Conservation (phyloP, 768 basidiomycete species). For the Xerocomus spinulosus region DNA sequence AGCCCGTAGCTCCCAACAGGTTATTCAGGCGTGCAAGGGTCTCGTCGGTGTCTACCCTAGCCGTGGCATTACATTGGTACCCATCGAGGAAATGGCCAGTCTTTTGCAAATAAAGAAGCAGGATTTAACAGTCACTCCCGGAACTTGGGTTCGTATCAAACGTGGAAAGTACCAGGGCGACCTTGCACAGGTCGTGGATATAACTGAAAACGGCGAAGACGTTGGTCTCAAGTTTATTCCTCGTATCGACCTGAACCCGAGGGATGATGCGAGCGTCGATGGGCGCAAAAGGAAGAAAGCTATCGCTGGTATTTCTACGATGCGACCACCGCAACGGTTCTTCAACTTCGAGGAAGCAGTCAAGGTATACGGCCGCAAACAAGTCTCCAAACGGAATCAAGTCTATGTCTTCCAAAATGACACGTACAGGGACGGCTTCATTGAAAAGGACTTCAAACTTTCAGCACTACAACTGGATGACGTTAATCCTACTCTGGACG, state of each 20-base stretch:
- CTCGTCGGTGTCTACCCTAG: slow-evolving; percentile 89
- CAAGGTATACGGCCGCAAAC: slow-evolving; percentile 77
- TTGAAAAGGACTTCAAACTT: slow-evolving; percentile 92
- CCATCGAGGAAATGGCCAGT: slow-evolving; percentile 97
- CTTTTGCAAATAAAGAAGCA: slow-evolving; percentile 95
- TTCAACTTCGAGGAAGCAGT: slow-evolving; percentile 93
- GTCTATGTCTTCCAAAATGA: slow-evolving; percentile 88
- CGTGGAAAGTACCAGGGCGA: slow-evolving; percentile 94
- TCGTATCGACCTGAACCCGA: slow-evolving; percentile 94
- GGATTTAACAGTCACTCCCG: slow-evolving; percentile 75
- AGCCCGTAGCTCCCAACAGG: slow-evolving; percentile 82
- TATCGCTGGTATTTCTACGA: slow-evolving; percentile 42
- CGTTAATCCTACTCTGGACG: slow-evolving; percentile 93
- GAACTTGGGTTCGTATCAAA: slow-evolving; percentile 93
- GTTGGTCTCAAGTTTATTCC: slow-evolving; percentile 92
- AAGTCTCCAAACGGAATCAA: slow-evolving; percentile 68
- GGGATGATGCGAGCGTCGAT: slow-evolving; percentile 65
- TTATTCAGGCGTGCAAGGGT: slow-evolving; percentile 78
- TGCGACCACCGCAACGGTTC: slow-evolving; percentile 85
- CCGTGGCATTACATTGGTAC: slow-evolving; percentile 79
- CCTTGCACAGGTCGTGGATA: slow-evolving; percentile 91
- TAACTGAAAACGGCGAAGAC: slow-evolving; percentile 90
- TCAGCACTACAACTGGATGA: slow-evolving; percentile 76
- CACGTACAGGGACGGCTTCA: slow-evolving; percentile 90
- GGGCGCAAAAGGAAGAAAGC: slow-evolving; percentile 78